Percentiles rank a stretch among this genome's conserved stretches.
These are phyloP conservation scores for Paspalum vaginatum DNA, from an alignment of 176 grass and related monocot species.

Conservation along the genomic window DNA sequence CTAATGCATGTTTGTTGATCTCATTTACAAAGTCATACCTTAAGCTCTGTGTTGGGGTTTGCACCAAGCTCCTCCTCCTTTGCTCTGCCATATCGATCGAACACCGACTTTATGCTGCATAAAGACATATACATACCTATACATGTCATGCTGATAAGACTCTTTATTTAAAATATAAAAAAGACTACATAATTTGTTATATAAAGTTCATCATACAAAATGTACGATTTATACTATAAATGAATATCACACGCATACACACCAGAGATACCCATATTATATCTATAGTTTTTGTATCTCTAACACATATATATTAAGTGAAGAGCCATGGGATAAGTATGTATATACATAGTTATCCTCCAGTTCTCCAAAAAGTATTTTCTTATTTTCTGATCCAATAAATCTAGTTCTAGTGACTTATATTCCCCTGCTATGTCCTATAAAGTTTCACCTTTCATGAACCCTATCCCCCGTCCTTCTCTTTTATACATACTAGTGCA, in stretches of 20 bases:
- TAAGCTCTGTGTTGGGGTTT: slow-evolving; percentile 70
- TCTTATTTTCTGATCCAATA: neutral
- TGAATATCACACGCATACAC: neutral
- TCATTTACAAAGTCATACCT: slow-evolving; percentile 46
- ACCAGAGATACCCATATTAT: no score
- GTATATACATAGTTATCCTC: neutral
- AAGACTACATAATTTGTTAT: neutral
- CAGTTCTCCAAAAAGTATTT: neutral
- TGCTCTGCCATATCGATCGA: slow-evolving; percentile 67
- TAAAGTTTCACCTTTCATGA: neutral
- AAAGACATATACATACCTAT: neutral
- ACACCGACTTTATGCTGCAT: slow-evolving; percentile 74
- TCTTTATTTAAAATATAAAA: neutral
- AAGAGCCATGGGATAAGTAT: neutral
- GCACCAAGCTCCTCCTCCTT: slow-evolving; percentile 60
- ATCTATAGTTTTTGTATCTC: neutral
- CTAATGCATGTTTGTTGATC: neutral
- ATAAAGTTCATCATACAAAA: neutral
- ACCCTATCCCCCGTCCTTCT: neutral
- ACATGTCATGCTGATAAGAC: neutral
- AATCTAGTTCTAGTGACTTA: neutral
- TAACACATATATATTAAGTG: neutral
- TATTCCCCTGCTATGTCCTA: neutral
- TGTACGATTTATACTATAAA: neutral
- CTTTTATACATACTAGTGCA: neutral